Evolutionary conservation across 2,329 filamentous ascomycete species (phyloP).

Genomic region (Chrysoporthe cubensis): DNA sequence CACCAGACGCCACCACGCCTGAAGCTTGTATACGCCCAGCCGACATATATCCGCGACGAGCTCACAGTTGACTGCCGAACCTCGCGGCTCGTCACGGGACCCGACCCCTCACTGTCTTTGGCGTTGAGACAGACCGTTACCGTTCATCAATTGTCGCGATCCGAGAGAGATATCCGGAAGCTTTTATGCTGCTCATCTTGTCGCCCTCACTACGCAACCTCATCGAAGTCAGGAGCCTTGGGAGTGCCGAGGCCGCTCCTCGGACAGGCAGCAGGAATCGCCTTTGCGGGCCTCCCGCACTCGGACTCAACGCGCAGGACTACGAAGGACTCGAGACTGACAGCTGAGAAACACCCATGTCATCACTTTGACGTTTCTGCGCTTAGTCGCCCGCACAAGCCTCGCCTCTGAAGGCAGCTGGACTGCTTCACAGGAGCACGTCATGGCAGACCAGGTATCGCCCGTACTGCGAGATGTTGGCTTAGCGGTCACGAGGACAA

Average conservation of each 20-base stretch:
- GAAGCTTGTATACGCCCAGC: not conserved
- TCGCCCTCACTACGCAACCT: not conserved
- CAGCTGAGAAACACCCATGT: slow-evolving; percentile 11
- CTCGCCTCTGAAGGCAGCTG: slow-evolving; percentile 22
- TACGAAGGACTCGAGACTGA: not conserved
- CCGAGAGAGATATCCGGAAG: not conserved
- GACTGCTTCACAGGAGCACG: slow-evolving; percentile 24
- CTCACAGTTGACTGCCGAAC: not conserved
- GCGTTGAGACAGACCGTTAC: too few species aligned
- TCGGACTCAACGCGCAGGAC: not conserved
- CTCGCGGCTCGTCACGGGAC: not conserved
- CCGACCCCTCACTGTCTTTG: not conserved
- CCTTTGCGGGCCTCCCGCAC: not conserved
- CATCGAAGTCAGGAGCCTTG: too few species aligned
- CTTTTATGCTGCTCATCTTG: not conserved
- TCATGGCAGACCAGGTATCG: slow-evolving; percentile 46
- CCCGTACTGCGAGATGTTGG: slow-evolving; percentile 37
- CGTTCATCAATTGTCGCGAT: not conserved
- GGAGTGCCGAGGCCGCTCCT: too few species aligned
- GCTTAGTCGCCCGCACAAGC: slow-evolving; percentile 22
- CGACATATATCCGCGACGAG: not conserved
- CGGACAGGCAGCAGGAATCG: not conserved
- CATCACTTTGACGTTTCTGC: slow-evolving; percentile 19
- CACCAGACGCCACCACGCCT: slow-evolving; percentile 15
- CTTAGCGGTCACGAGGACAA: slow-evolving; percentile 39